Conservation (phyloP, 2,329 filamentous ascomycete species). For the Phialophora macrospora region DNA sequence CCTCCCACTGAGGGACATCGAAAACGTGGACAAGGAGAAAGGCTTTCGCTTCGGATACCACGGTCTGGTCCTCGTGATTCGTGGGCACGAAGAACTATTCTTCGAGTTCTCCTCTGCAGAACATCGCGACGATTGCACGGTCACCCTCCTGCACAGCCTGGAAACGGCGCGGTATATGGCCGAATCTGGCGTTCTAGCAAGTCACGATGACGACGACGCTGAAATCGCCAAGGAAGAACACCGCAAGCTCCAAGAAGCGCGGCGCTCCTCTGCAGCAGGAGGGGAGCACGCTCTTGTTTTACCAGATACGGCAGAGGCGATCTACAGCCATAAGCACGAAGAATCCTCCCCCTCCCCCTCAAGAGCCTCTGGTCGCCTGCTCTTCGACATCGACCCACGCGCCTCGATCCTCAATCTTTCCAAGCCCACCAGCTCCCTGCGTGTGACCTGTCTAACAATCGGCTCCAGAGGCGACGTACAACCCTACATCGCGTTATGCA, state of each 20-base stretch:
- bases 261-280: constrained; percentile 52
- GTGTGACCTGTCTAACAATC: constrained; percentile 91
- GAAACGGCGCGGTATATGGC: constrained; percentile 73
- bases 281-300: constrained; percentile 40
- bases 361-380: constrained; percentile 27
- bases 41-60: constrained; percentile 91
- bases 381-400: constrained; percentile 83
- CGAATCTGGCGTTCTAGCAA: constrained; percentile 69
- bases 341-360: constrained; percentile 36
- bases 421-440: constrained; percentile 78
- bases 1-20: constrained; percentile 84
- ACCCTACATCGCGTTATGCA: constrained; percentile 95
- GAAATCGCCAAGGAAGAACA: constrained; percentile 80
- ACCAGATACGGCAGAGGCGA: constrained; percentile 37
- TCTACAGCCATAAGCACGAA: constrained; percentile 43
- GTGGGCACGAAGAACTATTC: constrained; percentile 92
- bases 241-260: constrained; percentile 76
- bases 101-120: constrained; percentile 86
- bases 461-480: constrained; percentile 95
- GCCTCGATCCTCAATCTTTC: constrained; percentile 84
- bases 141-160: constrained; percentile 77
- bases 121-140: constrained; percentile 83
- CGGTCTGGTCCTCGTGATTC: constrained; percentile 88
- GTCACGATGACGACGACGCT: constrained; percentile 71
- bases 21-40: constrained; percentile 93